A percentile compares a stretch with the other conserved stretches of the same genome.
These are phyloP conservation scores for Candida frijolesensis DNA, from an alignment of 1,139 yeast genomes.

Conservation along the genomic window DNA sequence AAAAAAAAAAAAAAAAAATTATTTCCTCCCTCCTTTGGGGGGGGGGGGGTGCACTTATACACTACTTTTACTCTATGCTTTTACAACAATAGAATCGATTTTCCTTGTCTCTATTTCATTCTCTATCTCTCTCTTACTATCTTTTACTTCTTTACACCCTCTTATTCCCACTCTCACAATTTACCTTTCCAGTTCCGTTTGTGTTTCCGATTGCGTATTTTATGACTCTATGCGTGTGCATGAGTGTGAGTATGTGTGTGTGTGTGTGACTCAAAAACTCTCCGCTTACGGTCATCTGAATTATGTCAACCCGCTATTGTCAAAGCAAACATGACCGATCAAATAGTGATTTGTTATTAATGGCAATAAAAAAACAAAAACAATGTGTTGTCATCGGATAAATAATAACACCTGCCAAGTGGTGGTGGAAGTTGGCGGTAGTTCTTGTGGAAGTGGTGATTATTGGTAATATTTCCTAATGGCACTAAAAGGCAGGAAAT, in stretches of 20 bases:
- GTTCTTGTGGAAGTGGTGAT: neutral
- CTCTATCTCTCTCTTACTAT: too few species aligned
- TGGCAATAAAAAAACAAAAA: neutral
- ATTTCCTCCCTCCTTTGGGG: neutral
- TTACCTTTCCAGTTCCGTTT: too few species aligned
- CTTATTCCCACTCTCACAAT: too few species aligned
- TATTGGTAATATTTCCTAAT: neutral
- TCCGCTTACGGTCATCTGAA: neutral
- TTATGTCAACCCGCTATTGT: neutral
- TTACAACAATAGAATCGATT: neutral
- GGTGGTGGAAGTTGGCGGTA: too few species aligned
- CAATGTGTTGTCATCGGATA: neutral
- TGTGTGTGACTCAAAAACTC: neutral
- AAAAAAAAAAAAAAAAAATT: neutral
- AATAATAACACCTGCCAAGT: neutral
- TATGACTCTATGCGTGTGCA: neutral
- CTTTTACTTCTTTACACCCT: too few species aligned
- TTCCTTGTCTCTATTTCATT: too few species aligned
- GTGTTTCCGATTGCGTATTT: neutral
- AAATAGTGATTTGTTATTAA: neutral
- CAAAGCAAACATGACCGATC: neutral
- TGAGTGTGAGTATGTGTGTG: neutral
- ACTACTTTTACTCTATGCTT: neutral
- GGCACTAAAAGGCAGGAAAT: neutral
- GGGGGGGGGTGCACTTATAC: neutral